These are phyloP conservation scores for Aspergillus transmontanensis DNA, from an alignment of 2,329 filamentous ascomycete species.

Conservation along the genomic window DNA sequence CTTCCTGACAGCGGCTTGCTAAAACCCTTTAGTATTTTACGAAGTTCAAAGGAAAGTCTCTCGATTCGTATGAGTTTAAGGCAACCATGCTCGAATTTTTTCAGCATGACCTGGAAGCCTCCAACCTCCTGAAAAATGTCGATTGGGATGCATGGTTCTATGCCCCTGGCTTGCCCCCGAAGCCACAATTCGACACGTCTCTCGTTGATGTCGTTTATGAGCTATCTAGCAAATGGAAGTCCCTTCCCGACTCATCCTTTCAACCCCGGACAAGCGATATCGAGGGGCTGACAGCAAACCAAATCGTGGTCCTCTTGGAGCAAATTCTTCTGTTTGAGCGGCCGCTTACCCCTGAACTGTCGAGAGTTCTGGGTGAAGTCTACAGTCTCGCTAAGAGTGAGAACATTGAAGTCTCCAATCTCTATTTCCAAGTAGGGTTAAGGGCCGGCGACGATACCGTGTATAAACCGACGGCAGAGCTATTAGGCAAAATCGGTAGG, in stretches of 20 bases:
- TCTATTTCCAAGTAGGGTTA: slow-evolving; percentile 80
- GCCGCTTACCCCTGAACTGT: slow-evolving; percentile 65
- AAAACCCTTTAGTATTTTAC: slow-evolving; percentile 67
- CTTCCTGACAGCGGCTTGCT: not conserved
- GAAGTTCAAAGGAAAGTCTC: slow-evolving; percentile 79
- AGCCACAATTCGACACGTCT: slow-evolving; percentile 86
- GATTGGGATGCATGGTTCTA: slow-evolving; percentile 94
- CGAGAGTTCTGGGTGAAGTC: slow-evolving; percentile 70
- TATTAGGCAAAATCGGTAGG: slow-evolving; percentile 79
- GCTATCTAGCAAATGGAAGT: slow-evolving; percentile 80
- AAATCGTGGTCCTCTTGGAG: slow-evolving; percentile 89
- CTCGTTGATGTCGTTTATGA: slow-evolving; percentile 83
- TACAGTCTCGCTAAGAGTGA: slow-evolving; percentile 75
- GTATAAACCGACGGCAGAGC: slow-evolving; percentile 70
- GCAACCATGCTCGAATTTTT: slow-evolving; percentile 86
- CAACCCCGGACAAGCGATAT: slow-evolving; percentile 70
- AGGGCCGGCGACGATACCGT: slow-evolving; percentile 69
- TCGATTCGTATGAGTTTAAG: slow-evolving; percentile 95
- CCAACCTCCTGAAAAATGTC: slow-evolving; percentile 66
- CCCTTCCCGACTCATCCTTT: slow-evolving; percentile 51
- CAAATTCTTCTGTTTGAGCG: slow-evolving; percentile 68
- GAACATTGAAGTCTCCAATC: slow-evolving; percentile 82
- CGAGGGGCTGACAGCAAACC: slow-evolving; percentile 76
- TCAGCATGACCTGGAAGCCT: slow-evolving; percentile 62
- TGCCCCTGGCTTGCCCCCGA: slow-evolving; percentile 82